Conservation (phyloP, 2,329 filamentous ascomycete genomes). For the Chrysosporium keratinophilum region DNA sequence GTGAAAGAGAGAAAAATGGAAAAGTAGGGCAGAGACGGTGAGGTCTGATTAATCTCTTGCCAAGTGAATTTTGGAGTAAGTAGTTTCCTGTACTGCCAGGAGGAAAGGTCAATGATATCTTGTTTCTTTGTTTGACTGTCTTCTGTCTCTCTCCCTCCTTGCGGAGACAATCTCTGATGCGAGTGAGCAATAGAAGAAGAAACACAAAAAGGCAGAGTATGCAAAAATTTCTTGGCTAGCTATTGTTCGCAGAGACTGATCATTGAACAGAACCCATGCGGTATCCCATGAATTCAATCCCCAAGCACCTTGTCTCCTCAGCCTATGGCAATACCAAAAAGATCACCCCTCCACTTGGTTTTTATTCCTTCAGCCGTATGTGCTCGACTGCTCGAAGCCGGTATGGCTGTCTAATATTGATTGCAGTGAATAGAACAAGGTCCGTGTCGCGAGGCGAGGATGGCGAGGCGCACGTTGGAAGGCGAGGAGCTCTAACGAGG, state of each 20-base stretch:
- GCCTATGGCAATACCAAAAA: slow-evolving; percentile 3
- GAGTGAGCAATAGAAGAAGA: slow-evolving; percentile 15
- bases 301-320: slow-evolving; percentile 6
- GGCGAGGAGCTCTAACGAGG: background rate
- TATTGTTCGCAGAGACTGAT: slow-evolving; percentile 32
- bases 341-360: background rate
- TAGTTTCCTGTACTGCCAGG: slow-evolving; percentile 11
- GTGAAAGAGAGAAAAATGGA: slow-evolving; percentile 8
- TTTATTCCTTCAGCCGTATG: background rate
- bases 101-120: slow-evolving; percentile 16
- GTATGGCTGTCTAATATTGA: background rate
- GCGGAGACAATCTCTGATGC: slow-evolving; percentile 15
- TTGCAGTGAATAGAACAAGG: background rate
- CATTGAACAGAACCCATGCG: slow-evolving; percentile 27
- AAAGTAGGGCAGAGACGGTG: slow-evolving; percentile 10
- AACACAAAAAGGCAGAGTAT: slow-evolving; percentile 28
- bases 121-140: slow-evolving; percentile 18
- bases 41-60: slow-evolving; percentile 8
- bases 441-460: background rate
- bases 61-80: slow-evolving; percentile 4
- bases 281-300: slow-evolving; percentile 20
- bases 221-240: slow-evolving; percentile 29
- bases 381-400: background rate
- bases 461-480: background rate
- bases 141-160: slow-evolving; percentile 16